Percentiles rank a stretch among this genome's conserved stretches.
These are phyloP conservation scores for Cyberlindnera sargentensis DNA, from an alignment of 805 yeast genomes.

Conservation along the genomic window DNA sequence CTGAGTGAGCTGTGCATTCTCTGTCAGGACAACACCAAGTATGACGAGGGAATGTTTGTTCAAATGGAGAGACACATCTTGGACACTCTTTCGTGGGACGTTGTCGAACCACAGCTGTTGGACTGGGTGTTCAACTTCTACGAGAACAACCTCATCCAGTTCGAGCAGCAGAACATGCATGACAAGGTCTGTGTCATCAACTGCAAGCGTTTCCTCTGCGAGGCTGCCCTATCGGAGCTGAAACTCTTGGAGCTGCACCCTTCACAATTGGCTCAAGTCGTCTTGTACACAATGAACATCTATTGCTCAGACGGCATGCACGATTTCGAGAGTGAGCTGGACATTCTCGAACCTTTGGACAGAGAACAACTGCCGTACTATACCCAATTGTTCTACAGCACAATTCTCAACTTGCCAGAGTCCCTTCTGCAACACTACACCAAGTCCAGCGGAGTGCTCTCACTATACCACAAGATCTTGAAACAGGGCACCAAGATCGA, in stretches of 20 bases:
- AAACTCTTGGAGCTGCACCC: slow-evolving; percentile 36
- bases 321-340: slow-evolving; percentile 11
- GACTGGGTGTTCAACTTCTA: slow-evolving; percentile 39
- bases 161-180: slow-evolving; percentile 25
- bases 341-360: slow-evolving; percentile 8
- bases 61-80: slow-evolving; percentile 82
- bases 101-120: slow-evolving; percentile 54
- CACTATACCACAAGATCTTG: slow-evolving; percentile 12
- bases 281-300: slow-evolving; percentile 12
- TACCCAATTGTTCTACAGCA: slow-evolving; percentile 8
- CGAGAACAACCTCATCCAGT: slow-evolving; percentile 36
- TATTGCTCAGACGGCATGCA: slow-evolving; percentile 3
- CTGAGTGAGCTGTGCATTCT: slow-evolving; percentile 62
- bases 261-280: slow-evolving; percentile 19
- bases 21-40: slow-evolving; percentile 58
- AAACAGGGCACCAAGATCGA: slow-evolving; percentile 9
- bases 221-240: slow-evolving; percentile 40
- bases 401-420: slow-evolving; percentile 7
- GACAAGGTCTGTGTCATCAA: slow-evolving; percentile 33
- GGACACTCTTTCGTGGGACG: slow-evolving; percentile 64
- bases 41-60: slow-evolving; percentile 65
- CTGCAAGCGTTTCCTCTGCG: slow-evolving; percentile 43
- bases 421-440: slow-evolving; percentile 9
- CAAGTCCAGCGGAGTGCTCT: slow-evolving; percentile 10
- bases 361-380: slow-evolving; percentile 5